Base-by-base conservation (phyloP, 345 rosid species). In the Ailanthus altissimus region DNA sequence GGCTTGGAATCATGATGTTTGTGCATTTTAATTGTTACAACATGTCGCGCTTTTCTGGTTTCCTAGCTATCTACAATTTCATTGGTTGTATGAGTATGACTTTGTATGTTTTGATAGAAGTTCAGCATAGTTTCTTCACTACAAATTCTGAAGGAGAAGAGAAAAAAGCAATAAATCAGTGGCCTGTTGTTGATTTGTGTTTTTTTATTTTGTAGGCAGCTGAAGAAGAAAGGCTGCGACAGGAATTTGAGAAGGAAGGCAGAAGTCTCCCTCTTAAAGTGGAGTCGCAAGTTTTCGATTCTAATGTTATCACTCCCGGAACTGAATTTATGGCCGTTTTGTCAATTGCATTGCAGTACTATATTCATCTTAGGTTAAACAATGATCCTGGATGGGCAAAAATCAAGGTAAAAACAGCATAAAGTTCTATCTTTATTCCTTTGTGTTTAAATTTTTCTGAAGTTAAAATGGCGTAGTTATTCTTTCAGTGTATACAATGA, bases 381-480 rank as follows among this genome's bases (percentile, higher is more conserved):
- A 83, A 89, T 88, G 97, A 97, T 83, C 95, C 97, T 81, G 98
- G 99, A 26, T 97, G 99, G 98, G 92, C 87, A 85, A 88, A 92
- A 25, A 82, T 91, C 60, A 94, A 92, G 98, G 99, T 94, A 86
- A 64, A 57, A 43, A 61, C 11, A 14, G 54, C 50, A 43, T 54
- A 28, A 40, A 25, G 21, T 45, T 74, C 61, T 56, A 74, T 38
- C 59, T 28, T 72, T 57, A 23, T 62, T 57, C 47, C 57, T 47
- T 70, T 62, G 23, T 40, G 36, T 51, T 38, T 28, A 36, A 36
- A 60, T 61, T 8, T 42, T 21, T 51, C 47, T 67, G 47, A 65
- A 59, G 25, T 56, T 62, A 8, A 26, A 62, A 71, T 66, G 6
- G 20, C 13, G 7, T 46, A 20, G 67, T 36, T 71, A 3, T 62